Conservation (phyloP, 1,139 yeast genomes). For the Pichia terricola region DNA sequence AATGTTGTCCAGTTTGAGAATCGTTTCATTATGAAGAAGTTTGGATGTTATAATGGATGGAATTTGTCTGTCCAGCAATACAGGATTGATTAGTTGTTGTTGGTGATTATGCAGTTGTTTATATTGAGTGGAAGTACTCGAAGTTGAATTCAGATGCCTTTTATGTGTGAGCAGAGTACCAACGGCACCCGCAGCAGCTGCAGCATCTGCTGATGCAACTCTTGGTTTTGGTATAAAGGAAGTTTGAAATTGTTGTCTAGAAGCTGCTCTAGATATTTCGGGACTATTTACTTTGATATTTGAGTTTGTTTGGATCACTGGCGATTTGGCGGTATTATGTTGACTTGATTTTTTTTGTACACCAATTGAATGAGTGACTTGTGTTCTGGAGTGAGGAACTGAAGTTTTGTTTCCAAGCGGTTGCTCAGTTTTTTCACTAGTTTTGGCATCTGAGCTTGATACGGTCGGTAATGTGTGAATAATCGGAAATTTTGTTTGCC, state of each 20-base stretch:
- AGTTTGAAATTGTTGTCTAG: background rate
- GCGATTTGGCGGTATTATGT: background rate
- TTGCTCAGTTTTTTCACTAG: background rate
- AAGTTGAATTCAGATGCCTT: slow-evolving; percentile 18
- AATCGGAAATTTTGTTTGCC: background rate
- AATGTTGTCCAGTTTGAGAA: slow-evolving; percentile 32
- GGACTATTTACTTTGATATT: too few species aligned
- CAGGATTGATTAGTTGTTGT: slow-evolving; percentile 24
- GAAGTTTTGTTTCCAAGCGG: too few species aligned
- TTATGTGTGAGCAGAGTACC: slow-evolving; percentile 24
- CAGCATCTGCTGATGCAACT: slow-evolving; percentile 20
- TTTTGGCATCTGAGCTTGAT: background rate
- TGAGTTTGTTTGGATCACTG: too few species aligned
- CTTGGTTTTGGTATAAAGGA: slow-evolving; percentile 7
- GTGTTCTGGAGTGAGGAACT: too few species aligned
- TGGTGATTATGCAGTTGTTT: slow-evolving; percentile 18
- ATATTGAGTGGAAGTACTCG: slow-evolving; percentile 15
- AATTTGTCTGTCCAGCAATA: slow-evolving; percentile 22
- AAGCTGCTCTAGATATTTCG: too few species aligned
- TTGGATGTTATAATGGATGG: slow-evolving; percentile 23
- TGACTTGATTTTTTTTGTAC: too few species aligned
- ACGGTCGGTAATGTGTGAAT: background rate
- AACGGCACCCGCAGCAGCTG: slow-evolving; percentile 27
- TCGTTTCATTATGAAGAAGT: slow-evolving; percentile 25
- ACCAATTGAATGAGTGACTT: too few species aligned